Base-by-base conservation (phyloP, 2,329 filamentous ascomycete species). In the Exserohilum turcica region DNA sequence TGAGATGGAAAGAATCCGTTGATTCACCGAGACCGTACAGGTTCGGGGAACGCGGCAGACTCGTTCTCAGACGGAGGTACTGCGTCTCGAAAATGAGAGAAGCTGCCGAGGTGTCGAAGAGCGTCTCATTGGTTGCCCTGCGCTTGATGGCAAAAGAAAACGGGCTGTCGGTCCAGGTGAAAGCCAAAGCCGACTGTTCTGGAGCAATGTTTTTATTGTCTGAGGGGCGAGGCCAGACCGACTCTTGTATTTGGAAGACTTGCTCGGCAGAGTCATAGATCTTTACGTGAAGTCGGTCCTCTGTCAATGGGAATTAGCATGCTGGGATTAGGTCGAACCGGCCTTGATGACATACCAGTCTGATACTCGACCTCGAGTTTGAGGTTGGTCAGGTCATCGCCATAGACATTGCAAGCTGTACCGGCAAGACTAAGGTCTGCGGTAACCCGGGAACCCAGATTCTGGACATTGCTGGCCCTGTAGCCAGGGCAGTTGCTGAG, bases 1-100 rank as follows among this genome's bases (percentile, higher is more conserved):
- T 85, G 53, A 92, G 78, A 40, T 83, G 81, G 64, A 90, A 85
- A 2, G 84, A 78, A 64, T 92, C 89, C 0, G 84, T 86, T 62
- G 91, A 87, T 74, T 92, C 90, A 36, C 90, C 90, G 5, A 93
- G 80, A 0, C 90, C 90, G 66, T 93, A 93, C 3, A 94, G 76
- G 63, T 87, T 83, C 0, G 89, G 87, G 38, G 84, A 78, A 1
- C 83, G 74, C 0, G 90, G 89, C 10, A 93, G 79, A 54, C 79
- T 82, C 0, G 90, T 92, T 43, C 87, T 82, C 49, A 93, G 78
- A 13, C 86, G 84, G 21, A 93, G 74, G 63, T 91, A 93, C 72
- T 93, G 89, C 2, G 83, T 84, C 74, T 93, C 87, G 61, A 92
- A 94, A 27, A 93, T 78, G 2, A 93, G 77, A 13, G 79, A 79